A percentile compares a stretch with the other conserved stretches of the same genome.
Evolutionary conservation across 768 basidiomycete species (phyloP).

Genomic region (Lactarius sp.): DNA sequence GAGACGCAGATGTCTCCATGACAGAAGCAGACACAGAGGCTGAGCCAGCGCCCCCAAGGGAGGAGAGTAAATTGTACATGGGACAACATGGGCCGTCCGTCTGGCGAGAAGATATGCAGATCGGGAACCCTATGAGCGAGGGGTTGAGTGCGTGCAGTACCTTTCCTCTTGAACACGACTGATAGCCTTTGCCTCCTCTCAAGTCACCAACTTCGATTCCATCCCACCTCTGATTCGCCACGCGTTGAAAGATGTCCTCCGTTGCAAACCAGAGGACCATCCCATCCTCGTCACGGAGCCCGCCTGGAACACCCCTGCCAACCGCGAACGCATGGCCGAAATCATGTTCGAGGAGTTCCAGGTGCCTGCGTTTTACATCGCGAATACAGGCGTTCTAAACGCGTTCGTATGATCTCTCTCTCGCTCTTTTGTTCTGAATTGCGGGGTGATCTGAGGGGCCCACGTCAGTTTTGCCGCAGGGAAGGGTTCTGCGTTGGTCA

Average conservation of each 20-base stretch:
- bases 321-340: conserved; percentile 92
- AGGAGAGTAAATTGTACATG: conserved; percentile 60
- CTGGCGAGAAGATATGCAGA: conserved; percentile 88
- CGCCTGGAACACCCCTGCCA: conserved; percentile 92
- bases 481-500: conserved; percentile 93
- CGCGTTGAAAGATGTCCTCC: conserved; percentile 72
- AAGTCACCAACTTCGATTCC: conserved; percentile 74
- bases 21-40: conserved; percentile 41
- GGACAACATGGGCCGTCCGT: conserved; percentile 86
- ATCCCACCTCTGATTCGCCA: conserved; percentile 68
- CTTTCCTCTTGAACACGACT: not conserved
- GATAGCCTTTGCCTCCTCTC: not conserved
- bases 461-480: conserved; percentile 83
- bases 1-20: conserved; percentile 54
- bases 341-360: conserved; percentile 97
- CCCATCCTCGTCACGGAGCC: conserved; percentile 93
- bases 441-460: not conserved
- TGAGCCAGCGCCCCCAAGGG: conserved; percentile 37
- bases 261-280: conserved; percentile 74
- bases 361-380: conserved; percentile 93
- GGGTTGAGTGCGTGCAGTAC: conserved; percentile 62
- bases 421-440: not conserved
- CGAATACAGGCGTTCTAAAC: conserved; percentile 89
- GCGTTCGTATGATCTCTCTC: conserved; percentile 45
- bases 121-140: conserved; percentile 76